These are phyloP conservation scores for Suillus clintonianus DNA, from an alignment of 768 basidiomycete species.

Conservation along the genomic window DNA sequence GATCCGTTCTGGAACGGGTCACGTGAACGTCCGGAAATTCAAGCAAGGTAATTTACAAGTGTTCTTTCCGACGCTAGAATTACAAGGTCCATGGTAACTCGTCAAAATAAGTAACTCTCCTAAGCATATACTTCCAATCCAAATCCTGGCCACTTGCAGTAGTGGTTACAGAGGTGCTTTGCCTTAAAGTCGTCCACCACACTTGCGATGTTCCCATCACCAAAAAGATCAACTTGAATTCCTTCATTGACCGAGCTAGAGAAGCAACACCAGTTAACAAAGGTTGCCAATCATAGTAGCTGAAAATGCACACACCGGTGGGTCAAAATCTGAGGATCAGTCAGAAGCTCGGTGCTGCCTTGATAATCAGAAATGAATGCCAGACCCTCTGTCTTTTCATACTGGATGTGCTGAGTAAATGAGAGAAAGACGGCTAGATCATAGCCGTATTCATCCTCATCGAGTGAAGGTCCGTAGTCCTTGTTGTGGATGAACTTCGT, in stretches of 20 bases:
- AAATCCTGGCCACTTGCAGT: constrained; percentile 8
- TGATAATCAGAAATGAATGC: constrained; percentile 29
- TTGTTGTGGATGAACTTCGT: constrained; percentile 28
- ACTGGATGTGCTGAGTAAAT: constrained; percentile 27
- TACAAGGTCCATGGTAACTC: neutral
- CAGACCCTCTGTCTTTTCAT: constrained; percentile 17
- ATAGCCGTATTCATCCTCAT: constrained; percentile 1
- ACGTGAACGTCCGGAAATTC: no score
- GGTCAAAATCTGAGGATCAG: constrained; percentile 18
- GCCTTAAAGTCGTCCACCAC: neutral
- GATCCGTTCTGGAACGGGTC: no score
- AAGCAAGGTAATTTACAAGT: no score
- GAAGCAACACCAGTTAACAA: neutral
- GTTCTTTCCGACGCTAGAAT: neutral
- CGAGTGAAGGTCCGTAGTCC: constrained; percentile 6
- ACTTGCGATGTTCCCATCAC: neutral
- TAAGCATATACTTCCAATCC: neutral
- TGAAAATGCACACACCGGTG: neutral
- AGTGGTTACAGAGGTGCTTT: constrained; percentile 4
- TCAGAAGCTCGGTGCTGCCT: constrained; percentile 11
- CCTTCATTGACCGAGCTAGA: neutral
- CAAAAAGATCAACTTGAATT: neutral
- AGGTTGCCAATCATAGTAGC: neutral
- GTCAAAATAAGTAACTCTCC: neutral
- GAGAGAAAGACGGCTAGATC: constrained; percentile 21